A percentile compares a stretch with the other conserved stretches of the same genome.
Conservation (phyloP, 2,329 filamentous ascomycete species). For the Fusarium sp. region DNA sequence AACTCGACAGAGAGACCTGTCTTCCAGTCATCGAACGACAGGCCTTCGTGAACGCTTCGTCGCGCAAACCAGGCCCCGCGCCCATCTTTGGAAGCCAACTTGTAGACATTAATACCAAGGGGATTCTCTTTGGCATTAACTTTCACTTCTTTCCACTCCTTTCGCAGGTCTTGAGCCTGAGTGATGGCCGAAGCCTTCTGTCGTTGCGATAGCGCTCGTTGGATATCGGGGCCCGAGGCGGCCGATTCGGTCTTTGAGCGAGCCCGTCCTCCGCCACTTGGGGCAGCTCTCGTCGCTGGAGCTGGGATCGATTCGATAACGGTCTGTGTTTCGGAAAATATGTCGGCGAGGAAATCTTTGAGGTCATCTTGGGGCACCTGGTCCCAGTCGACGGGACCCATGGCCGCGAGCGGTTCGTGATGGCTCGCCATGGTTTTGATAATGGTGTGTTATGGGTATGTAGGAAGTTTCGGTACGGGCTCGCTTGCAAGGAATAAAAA, state of each 20-base stretch:
- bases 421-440: slow-evolving; percentile 62
- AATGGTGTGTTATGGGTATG: slow-evolving; percentile 1
- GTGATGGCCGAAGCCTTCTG: slow-evolving; percentile 60
- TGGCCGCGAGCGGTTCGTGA: slow-evolving; percentile 68
- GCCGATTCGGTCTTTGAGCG: slow-evolving; percentile 69
- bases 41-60: slow-evolving; percentile 81
- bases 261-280: slow-evolving; percentile 58
- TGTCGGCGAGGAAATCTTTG: slow-evolving; percentile 64
- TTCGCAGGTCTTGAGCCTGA: slow-evolving; percentile 69
- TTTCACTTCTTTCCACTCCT: slow-evolving; percentile 90
- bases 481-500: background rate
- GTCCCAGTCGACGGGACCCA: slow-evolving; percentile 67
- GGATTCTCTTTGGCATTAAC: slow-evolving; percentile 79
- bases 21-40: slow-evolving; percentile 83
- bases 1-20: slow-evolving; percentile 83
- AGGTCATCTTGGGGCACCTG: slow-evolving; percentile 60
- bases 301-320: slow-evolving; percentile 81
- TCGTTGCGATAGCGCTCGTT: slow-evolving; percentile 56
- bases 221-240: slow-evolving; percentile 62
- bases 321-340: slow-evolving; percentile 75
- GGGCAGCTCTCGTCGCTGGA: slow-evolving; percentile 47
- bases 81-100: slow-evolving; percentile 81
- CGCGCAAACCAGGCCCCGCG: slow-evolving; percentile 92
- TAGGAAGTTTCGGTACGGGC: background rate
- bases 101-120: slow-evolving; percentile 81